These are phyloP conservation scores for Ophiocordyceps australis DNA, from an alignment of 2,329 filamentous ascomycete species.

Conservation along the genomic window DNA sequence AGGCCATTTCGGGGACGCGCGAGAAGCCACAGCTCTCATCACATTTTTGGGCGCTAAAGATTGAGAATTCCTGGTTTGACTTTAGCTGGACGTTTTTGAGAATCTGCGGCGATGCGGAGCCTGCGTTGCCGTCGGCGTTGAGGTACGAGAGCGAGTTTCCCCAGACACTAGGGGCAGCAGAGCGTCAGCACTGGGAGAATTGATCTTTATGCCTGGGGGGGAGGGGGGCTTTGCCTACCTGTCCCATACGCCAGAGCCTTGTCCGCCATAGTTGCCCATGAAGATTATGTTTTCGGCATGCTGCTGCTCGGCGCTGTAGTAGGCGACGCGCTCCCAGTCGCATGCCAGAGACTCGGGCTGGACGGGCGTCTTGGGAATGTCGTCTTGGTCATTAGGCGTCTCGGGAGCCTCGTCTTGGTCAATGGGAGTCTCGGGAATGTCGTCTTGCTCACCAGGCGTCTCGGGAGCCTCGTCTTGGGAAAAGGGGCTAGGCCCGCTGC, in stretches of 20 bases:
- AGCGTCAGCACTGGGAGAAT: not conserved
- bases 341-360: conserved; percentile 5
- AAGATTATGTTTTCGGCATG: conserved; percentile 25
- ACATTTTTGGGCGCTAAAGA: conserved; percentile 25
- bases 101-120: conserved; percentile 18
- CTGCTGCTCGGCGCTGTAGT: conserved; percentile 23
- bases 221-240: conserved; percentile 15
- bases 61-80: conserved; percentile 25
- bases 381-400: too few species aligned
- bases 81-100: conserved; percentile 19
- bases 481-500: too few species aligned
- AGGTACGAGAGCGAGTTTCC: conserved; percentile 27
- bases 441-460: not conserved
- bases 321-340: conserved; percentile 22
- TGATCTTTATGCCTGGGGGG: too few species aligned
- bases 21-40: conserved; percentile 22
- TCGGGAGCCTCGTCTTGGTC: not conserved
- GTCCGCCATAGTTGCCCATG: conserved; percentile 26
- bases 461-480: not conserved
- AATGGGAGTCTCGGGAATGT: not conserved
- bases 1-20: conserved; percentile 23
- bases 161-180: conserved; percentile 14
- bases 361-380: not conserved
- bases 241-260: conserved; percentile 22
- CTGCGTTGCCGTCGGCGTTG: conserved; percentile 19